Evolutionary conservation across 129 eudicot genomes (phyloP).

Genomic region (Silybum marianum): DNA sequence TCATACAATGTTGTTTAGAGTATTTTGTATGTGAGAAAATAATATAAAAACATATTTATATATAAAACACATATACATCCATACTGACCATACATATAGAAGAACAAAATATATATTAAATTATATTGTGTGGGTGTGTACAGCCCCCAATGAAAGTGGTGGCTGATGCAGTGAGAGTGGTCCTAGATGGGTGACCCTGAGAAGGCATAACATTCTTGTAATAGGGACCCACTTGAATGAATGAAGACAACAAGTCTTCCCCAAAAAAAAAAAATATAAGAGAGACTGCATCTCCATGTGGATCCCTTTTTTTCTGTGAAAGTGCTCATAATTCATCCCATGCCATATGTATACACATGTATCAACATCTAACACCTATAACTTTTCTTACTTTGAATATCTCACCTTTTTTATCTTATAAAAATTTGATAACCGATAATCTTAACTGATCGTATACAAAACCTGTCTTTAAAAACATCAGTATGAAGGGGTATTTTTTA

Average conservation of each 20-base stretch:
- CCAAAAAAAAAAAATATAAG: background rate
- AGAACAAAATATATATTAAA: background rate
- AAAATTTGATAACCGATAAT: too few relatives aligned
- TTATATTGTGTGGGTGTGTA: background rate
- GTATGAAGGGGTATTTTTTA: too few relatives aligned
- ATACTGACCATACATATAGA: too few relatives aligned
- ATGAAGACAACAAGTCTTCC: conserved; percentile 12
- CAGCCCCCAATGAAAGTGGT: background rate
- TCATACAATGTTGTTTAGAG: too few relatives aligned
- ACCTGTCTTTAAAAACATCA: too few relatives aligned
- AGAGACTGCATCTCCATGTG: conserved; percentile 23
- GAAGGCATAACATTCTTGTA: conserved; percentile 11
- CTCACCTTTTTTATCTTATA: too few relatives aligned
- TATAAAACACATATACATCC: background rate
- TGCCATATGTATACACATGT: conserved; percentile 15
- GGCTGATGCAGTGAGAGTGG: conserved; percentile 3
- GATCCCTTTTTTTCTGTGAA: conserved; percentile 1
- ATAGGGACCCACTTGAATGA: conserved; percentile 12
- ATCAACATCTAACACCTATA: background rate
- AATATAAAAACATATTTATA: background rate
- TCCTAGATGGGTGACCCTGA: background rate
- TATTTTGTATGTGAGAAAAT: background rate
- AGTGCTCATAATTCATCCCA: conserved; percentile 1
- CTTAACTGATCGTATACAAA: too few relatives aligned
- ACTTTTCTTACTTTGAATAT: background rate